Percentiles rank a stretch among this genome's conserved stretches.
These are phyloP conservation scores for Wallacemonas rigidus DNA, from an alignment of 208 protist genomes.

Conservation along the genomic window DNA sequence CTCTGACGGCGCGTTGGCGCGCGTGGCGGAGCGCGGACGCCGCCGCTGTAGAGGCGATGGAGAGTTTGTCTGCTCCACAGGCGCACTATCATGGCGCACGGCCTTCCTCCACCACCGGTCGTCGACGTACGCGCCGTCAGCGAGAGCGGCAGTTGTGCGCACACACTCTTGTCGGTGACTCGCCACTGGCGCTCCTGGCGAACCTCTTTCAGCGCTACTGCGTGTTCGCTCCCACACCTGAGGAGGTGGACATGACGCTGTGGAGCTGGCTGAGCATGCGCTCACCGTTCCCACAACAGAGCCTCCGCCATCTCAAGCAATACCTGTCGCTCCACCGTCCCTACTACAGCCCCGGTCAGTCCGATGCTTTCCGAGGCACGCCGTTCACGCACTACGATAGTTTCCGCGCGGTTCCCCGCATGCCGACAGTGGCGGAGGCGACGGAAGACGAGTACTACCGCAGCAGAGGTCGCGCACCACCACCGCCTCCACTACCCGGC, in stretches of 20 bases:
- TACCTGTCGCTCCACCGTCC: conserved; percentile 25
- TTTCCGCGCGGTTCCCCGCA: conserved; percentile 5
- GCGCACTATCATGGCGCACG: not conserved
- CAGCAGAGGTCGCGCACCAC: not conserved
- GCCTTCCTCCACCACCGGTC: no score
- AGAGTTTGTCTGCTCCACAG: not conserved
- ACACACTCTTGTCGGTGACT: conserved; percentile 6
- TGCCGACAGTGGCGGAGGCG: not conserved
- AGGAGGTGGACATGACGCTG: conserved; percentile 42
- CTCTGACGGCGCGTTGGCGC: not conserved
- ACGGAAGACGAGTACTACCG: conserved; percentile 10
- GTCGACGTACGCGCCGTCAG: no score
- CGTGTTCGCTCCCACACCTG: conserved; percentile 24
- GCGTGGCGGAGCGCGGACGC: no score
- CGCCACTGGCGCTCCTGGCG: conserved; percentile 24
- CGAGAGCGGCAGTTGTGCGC: not conserved
- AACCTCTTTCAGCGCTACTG: conserved; percentile 13
- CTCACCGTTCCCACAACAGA: conserved; percentile 37
- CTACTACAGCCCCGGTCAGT: conserved; percentile 14
- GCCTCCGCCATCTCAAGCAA: conserved; percentile 28
- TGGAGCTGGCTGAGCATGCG: conserved; percentile 42
- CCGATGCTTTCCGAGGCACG: conserved; percentile 7
- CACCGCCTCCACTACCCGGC: not conserved
- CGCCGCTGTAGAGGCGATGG: no score
- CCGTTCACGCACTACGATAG: conserved; percentile 5